Percentiles rank a stretch among this genome's conserved stretches.
These are phyloP conservation scores for Micromonas commoda DNA, from an alignment of 139 green algal species.

Conservation along the genomic window DNA sequence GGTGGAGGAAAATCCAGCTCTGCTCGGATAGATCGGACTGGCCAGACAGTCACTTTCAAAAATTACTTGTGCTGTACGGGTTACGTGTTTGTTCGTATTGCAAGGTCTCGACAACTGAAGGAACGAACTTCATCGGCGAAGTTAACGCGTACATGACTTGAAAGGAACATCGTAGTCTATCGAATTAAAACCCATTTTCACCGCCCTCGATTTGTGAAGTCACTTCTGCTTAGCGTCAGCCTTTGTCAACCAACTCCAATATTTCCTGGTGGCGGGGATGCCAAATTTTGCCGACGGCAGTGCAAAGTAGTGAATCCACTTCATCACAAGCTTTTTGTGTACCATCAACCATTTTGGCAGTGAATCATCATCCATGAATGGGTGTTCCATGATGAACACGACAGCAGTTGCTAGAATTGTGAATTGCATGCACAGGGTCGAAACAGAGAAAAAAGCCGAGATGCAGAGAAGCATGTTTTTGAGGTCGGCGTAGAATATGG, in stretches of 20 bases:
- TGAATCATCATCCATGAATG: not conserved
- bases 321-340: not conserved
- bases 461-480: constrained; percentile 11
- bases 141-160: no score
- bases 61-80: no score
- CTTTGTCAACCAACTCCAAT: not conserved
- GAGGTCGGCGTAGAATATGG: constrained; percentile 16
- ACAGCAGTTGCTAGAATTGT: not conserved
- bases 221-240: not conserved
- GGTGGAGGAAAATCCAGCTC: no score
- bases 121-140: no score
- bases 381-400: constrained; percentile 7
- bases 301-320: not conserved
- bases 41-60: no score
- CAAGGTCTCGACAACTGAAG: no score
- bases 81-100: no score
- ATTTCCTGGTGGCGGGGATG: not conserved
- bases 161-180: no score
- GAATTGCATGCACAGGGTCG: constrained; percentile 9
- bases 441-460: constrained; percentile 22
- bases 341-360: not conserved
- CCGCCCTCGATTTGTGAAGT: not conserved
- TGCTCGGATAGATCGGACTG: no score
- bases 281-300: constrained; percentile 2
- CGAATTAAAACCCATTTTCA: no score